Conservation (phyloP, 1,284 basidiomycete genomes). For the Ceratobasidium sp. region DNA sequence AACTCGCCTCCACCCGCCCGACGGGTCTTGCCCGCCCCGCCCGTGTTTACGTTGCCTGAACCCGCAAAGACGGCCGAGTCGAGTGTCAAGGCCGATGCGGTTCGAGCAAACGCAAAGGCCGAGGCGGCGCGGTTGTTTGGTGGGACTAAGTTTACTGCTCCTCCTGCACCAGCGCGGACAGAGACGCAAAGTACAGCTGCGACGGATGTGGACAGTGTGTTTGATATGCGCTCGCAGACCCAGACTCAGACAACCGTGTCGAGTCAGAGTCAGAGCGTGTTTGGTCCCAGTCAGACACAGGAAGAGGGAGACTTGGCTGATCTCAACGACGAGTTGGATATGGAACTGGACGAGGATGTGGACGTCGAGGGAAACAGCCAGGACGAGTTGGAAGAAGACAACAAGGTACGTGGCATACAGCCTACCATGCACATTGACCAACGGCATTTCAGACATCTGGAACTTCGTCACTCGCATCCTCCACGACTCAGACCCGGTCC, state of each 20-base stretch:
- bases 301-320: constrained; percentile 5
- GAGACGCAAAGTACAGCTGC: constrained; percentile 26
- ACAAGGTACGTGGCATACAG: neutral
- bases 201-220: constrained; percentile 25
- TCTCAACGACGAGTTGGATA: constrained; percentile 7
- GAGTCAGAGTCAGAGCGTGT: neutral
- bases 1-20: constrained; percentile 15
- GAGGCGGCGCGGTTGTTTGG: constrained; percentile 33
- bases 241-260: constrained; percentile 7
- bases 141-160: constrained; percentile 26
- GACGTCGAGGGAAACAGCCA: neutral
- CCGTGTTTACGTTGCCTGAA: constrained; percentile 9
- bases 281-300: constrained; percentile 1
- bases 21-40: constrained; percentile 10
- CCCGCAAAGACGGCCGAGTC: neutral
- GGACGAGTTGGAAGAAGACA: neutral
- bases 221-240: constrained; percentile 8
- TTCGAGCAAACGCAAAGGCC: constrained; percentile 22
- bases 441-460: constrained; percentile 4
- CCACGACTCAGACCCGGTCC: constrained; percentile 34
- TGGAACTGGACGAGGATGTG: constrained; percentile 26
- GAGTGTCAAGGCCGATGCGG: neutral
- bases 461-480: constrained; percentile 29
- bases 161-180: neutral
- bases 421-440: neutral